Conservation (phyloP, 2,329 filamentous ascomycete genomes). For the Botrytis fragariae region DNA sequence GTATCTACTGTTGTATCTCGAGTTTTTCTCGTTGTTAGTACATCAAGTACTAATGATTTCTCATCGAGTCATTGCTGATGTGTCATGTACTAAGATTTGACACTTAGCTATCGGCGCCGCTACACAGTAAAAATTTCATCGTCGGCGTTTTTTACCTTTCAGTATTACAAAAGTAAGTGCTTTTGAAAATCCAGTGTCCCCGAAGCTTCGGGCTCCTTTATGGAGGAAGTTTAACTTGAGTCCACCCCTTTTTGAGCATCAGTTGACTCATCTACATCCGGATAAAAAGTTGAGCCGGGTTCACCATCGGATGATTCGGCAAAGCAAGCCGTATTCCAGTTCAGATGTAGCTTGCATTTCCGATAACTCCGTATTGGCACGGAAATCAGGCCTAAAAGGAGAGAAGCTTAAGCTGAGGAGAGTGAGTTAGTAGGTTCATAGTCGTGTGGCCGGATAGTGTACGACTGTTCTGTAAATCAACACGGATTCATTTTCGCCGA, state of each 20-base stretch:
- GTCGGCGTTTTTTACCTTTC: background rate
- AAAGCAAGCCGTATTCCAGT: background rate
- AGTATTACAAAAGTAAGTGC: background rate
- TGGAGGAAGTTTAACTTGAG: background rate
- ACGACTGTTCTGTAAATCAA: background rate
- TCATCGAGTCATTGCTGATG: no score
- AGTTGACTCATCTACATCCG: background rate
- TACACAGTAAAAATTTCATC: background rate
- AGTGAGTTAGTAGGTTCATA: background rate
- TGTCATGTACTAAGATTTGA: background rate
- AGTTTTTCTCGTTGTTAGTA: no score
- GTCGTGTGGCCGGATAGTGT: background rate
- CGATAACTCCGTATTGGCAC: background rate
- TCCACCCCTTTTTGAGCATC: background rate
- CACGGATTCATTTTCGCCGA: background rate
- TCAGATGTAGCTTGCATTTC: background rate
- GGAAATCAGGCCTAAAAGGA: background rate
- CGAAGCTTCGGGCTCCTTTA: background rate
- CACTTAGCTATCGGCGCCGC: rapidly evolving
- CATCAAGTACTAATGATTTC: no score
- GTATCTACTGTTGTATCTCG: no score
- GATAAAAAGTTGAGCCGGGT: background rate
- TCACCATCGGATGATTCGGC: background rate
- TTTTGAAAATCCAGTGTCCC: background rate
- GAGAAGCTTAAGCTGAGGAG: background rate